phyloP scores from a whole-genome alignment of 2,329 filamentous ascomycete species.

The Diplocarpon mali region DNA sequence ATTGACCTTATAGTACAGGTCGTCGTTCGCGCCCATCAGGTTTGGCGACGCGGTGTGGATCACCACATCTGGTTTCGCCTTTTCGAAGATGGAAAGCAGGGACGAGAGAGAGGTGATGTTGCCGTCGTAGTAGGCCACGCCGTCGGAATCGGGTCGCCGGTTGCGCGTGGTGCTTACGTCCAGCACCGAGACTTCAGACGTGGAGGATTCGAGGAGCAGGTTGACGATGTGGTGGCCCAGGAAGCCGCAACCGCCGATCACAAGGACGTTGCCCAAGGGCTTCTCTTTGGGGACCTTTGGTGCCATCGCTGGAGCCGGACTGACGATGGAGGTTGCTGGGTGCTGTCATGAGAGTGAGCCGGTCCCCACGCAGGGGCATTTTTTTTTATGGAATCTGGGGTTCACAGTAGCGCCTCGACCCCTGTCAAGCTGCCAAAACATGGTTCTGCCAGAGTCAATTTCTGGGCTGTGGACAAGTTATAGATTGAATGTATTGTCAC shows the following conservation, averaged over 20 bases:
- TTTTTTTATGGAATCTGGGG: too few relatives aligned
- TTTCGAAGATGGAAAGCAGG: constrained; percentile 51
- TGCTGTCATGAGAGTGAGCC: too few relatives aligned
- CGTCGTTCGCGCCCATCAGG: constrained; percentile 41
- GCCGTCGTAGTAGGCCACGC: constrained; percentile 59
- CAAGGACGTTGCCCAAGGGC: constrained; percentile 56
- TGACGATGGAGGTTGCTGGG: too few relatives aligned
- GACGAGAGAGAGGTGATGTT: constrained; percentile 61
- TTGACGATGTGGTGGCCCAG: constrained; percentile 74
- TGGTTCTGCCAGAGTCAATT: too few relatives aligned
- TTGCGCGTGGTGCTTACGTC: constrained; percentile 64
- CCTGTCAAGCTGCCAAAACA: too few relatives aligned
- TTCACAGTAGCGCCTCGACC: too few relatives aligned
- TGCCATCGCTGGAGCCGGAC: background rate
- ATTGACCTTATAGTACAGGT: constrained; percentile 71
- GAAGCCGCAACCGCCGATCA: constrained; percentile 78
- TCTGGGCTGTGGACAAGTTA: too few relatives aligned
- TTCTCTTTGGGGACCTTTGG: constrained; percentile 9
- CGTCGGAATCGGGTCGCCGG: constrained; percentile 41
- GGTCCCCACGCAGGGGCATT: too few relatives aligned
- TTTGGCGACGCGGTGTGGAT: constrained; percentile 80
- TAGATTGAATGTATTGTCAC: too few relatives aligned
- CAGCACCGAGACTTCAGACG: constrained; percentile 52
- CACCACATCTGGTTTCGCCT: constrained; percentile 66
- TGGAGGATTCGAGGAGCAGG: constrained; percentile 46